Evolutionary conservation across 1,284 basidiomycete genomes (phyloP), one percentile per base, ranked within the genome.

Genomic region (Heliocybe sulcata): DNA sequence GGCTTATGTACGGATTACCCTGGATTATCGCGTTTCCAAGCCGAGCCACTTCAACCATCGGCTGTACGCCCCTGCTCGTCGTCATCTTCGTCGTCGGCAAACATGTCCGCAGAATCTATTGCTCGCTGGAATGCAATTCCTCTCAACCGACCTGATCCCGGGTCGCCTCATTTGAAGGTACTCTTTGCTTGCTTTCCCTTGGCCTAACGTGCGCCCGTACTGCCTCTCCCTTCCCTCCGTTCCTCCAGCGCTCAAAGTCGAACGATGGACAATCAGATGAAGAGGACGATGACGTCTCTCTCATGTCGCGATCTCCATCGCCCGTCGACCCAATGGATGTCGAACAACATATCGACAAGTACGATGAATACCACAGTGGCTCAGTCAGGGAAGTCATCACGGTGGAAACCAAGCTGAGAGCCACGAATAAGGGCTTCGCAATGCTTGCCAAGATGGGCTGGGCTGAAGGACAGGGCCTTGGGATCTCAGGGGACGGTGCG

Each of bases 391-490:
- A 92, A 63, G 75, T 82, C 59, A 77, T 90, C 59, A 90, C 90
- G 2, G 81, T 90, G 54, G 84, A 91, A 54, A 90, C 88, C 31
- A 88, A 77, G 66, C 83, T 92, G 63, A 85, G 85, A 65, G 75
- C 77, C 45, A 77, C 79, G 31, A 92, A 92, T 69, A 86, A 83
- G 63, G 90, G 90, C 16, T 91, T 90, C 65, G 75, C 81, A 14
- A 79, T 92, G 76, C 79, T 92, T 2, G 77, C 84, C 23, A 91
- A 86, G 67, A 77, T 92, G 56, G 90, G 90, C 6, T 92, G 90
- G 90, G 71, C 76, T 0, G 86, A 90, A 64, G 90, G 90, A 2
- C 80, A 86, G 60, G 83, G 87, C 16, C 71, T 92, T 1, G 89
- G 90, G 10, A 60, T 87, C n/a, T 85, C 87, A 54, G 80, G 76